phyloP scores from a whole-genome alignment of 495 filamentous ascomycete species.

The Penicillium pulvis region DNA sequence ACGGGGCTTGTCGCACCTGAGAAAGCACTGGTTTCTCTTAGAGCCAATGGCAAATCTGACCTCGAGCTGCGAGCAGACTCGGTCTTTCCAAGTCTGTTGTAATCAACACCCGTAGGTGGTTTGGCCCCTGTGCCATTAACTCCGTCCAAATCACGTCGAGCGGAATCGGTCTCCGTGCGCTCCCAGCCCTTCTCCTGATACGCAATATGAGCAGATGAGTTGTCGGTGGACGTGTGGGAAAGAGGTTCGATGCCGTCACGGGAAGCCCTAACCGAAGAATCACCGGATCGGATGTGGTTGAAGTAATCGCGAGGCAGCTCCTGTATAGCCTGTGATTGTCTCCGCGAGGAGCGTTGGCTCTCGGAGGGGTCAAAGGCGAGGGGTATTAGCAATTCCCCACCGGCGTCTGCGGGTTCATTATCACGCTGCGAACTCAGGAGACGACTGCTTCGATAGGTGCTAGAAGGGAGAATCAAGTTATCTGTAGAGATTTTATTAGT shows the following conservation, averaged over 20 bases:
- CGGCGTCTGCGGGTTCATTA: slow-evolving; percentile 59
- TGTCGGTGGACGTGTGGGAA: slow-evolving; percentile 28
- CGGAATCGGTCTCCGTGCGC: slow-evolving; percentile 40
- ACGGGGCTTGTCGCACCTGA: slow-evolving; percentile 38
- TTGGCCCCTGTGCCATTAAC: slow-evolving; percentile 35
- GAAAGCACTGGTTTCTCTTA: slow-evolving; percentile 37
- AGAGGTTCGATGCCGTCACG: slow-evolving; percentile 22
- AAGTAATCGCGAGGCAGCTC: slow-evolving; percentile 40
- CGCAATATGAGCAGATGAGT: slow-evolving; percentile 80
- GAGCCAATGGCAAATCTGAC: slow-evolving; percentile 45
- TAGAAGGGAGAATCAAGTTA: slow-evolving; percentile 68
- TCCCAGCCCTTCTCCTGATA: slow-evolving; percentile 85
- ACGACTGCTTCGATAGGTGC: slow-evolving; percentile 76
- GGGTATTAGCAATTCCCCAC: slow-evolving; percentile 85
- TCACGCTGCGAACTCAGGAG: slow-evolving; percentile 63
- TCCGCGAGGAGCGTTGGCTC: slow-evolving; percentile 54
- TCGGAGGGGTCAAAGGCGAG: slow-evolving; percentile 86
- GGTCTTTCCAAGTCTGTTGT: slow-evolving; percentile 62
- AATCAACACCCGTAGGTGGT: slow-evolving; percentile 60
- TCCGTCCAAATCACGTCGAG: slow-evolving; percentile 24
- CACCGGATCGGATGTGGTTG: slow-evolving; percentile 19
- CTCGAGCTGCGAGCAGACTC: slow-evolving; percentile 66
- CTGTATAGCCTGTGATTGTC: slow-evolving; percentile 28
- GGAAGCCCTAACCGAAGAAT: slow-evolving; percentile 24
- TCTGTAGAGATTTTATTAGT: slow-evolving; percentile 31